Percentiles rank a stretch among this genome's conserved stretches.
These are phyloP conservation scores for Tilletiaria anomala DNA, from an alignment of 1,284 basidiomycete genomes.

Conservation along the genomic window DNA sequence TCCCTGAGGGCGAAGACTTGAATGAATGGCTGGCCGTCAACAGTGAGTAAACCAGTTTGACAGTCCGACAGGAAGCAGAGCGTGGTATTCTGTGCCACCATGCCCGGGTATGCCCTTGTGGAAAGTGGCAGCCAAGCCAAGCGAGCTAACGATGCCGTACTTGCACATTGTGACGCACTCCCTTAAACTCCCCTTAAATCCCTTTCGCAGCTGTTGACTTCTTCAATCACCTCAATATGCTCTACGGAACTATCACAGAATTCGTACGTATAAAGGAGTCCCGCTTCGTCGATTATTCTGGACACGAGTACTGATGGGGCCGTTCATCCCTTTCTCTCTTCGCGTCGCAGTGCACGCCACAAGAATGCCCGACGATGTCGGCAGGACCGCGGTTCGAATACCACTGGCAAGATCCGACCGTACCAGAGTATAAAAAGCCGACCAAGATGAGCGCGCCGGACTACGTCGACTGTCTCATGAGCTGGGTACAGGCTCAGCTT, in stretches of 20 bases:
- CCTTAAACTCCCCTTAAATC: too few relatives aligned
- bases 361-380: slow-evolving; percentile 92
- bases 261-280: slow-evolving; percentile 7
- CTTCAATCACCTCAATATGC: slow-evolving; percentile 40
- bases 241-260: slow-evolving; percentile 38
- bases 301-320: neutral
- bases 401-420: slow-evolving; percentile 72
- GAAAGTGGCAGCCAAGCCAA: too few relatives aligned
- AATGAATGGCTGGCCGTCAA: slow-evolving; percentile 39
- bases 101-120: too few relatives aligned
- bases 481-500: slow-evolving; percentile 84
- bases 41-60: slow-evolving; percentile 11
- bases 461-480: slow-evolving; percentile 97
- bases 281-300: neutral
- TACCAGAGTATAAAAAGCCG: slow-evolving; percentile 27
- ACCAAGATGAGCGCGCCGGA: slow-evolving; percentile 45
- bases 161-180: too few relatives aligned
- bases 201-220: slow-evolving; percentile 29
- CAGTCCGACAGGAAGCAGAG: neutral
- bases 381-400: slow-evolving; percentile 95
- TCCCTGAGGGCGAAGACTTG: slow-evolving; percentile 36
- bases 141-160: too few relatives aligned
- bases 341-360: slow-evolving; percentile 18
- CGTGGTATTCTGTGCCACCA: neutral
- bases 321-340: neutral